Conservation (phyloP, 352 stramenopile species). For the Phytophthora pseudosyringae region DNA sequence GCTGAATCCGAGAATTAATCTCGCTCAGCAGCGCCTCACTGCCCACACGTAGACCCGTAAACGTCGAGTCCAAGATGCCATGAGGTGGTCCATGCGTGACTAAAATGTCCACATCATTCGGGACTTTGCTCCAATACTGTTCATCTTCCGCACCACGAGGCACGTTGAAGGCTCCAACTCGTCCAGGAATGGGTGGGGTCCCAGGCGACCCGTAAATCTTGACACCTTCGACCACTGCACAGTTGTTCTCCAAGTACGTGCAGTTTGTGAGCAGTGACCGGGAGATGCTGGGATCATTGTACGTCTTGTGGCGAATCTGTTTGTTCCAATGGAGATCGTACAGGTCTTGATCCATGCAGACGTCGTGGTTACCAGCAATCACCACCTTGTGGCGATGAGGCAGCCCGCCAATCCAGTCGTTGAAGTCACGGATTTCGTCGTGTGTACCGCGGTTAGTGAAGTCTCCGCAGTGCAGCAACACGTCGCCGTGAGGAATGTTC, state of each 20-base stretch:
- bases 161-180: constrained; percentile 67
- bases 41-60: constrained; percentile 59
- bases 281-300: constrained; percentile 54
- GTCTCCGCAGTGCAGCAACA: constrained; percentile 90
- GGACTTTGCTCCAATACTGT: constrained; percentile 64
- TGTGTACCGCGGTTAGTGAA: constrained; percentile 79
- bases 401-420: constrained; percentile 65
- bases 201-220: constrained; percentile 73
- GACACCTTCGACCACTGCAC: constrained; percentile 58
- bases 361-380: constrained; percentile 76
- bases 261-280: constrained; percentile 59
- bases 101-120: constrained; percentile 76
- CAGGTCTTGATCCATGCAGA: constrained; percentile 59
- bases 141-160: constrained; percentile 51
- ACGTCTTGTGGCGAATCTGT: constrained; percentile 46
- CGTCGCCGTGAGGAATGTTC: constrained; percentile 60
- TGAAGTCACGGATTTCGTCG: constrained; percentile 65
- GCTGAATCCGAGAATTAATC: constrained; percentile 67
- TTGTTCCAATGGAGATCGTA: constrained; percentile 57
- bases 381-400: constrained; percentile 74
- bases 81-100: constrained; percentile 87
- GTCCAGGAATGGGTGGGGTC: constrained; percentile 61
- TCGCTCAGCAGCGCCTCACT: constrained; percentile 76
- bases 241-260: constrained; percentile 68
- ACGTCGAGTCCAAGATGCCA: constrained; percentile 72